These are phyloP conservation scores for Melaleuca quinquenervia DNA, from an alignment of 345 rosid genomes.

Conservation along the genomic window DNA sequence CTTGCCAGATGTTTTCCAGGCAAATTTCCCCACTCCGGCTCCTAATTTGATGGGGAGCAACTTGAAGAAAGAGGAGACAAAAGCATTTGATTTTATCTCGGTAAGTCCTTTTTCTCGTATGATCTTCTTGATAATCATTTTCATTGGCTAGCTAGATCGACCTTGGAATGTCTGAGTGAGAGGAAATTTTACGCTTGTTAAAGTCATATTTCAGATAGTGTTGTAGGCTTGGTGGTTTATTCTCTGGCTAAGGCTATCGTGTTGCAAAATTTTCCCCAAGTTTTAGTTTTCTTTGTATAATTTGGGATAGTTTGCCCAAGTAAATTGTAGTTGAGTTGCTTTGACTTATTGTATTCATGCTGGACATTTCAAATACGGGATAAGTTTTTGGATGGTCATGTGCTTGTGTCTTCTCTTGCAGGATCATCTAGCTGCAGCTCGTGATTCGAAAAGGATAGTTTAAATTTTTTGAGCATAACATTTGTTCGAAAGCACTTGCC, in stretches of 20 bases:
- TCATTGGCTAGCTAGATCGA: not conserved
- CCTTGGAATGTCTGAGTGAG: not conserved
- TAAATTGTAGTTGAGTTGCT: not conserved
- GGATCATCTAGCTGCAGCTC: conserved; percentile 78
- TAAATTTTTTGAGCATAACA: not conserved
- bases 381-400: not conserved
- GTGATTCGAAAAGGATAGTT: conserved; percentile 50
- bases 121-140: not conserved
- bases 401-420: not conserved
- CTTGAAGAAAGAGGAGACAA: conserved; percentile 70
- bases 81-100: conserved; percentile 87
- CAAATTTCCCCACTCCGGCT: conserved; percentile 46
- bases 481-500: not conserved
- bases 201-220: not conserved
- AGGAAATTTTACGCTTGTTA: not conserved
- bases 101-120: conserved; percentile 33
- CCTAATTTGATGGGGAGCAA: conserved; percentile 47
- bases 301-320: not conserved
- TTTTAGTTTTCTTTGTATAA: not conserved
- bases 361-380: not conserved
- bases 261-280: not conserved
- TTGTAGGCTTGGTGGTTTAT: not conserved
- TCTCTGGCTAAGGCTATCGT: not conserved
- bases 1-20: conserved; percentile 79
- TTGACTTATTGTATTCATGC: not conserved